Base-by-base conservation (phyloP, 2,329 filamentous ascomycete species). In the Pseudogymnoascus pannorum region DNA sequence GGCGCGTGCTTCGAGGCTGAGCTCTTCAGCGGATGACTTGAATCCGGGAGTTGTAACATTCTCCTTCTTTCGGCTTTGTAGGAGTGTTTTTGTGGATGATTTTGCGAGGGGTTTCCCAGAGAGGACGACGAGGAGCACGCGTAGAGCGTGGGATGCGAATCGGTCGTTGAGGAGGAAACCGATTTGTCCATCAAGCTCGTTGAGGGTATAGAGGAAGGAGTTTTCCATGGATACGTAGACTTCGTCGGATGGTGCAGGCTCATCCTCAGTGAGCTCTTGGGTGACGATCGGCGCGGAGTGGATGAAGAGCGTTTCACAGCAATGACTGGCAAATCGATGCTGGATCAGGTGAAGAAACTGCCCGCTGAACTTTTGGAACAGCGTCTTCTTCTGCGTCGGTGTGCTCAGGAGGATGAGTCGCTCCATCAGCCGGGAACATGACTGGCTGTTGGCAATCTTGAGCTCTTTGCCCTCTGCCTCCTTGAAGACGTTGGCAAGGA, bases 281-380 rank as follows among this genome's bases (percentile, higher is more conserved):
- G 88, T 88, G 36, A 96, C 89, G 9, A 88, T 77, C 1, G 89
- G 87, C 0, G 92, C 92, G 1, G 90, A 88, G 66, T 89, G 85
- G 57, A 92, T 79, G 73, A 99, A 97, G 31, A 99, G 81, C 24
- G 91, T 91, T 76, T 99, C 94, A 73, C 92, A 97, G 76, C 93
- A 97, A 77, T 99, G 94, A 64, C 92, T 96, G 4, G 94, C 94
- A 70, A 99, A 99, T 16, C 94, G 88, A 76, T 99, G 94, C 72
- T 95, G 92, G 59, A 97, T 87, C 26, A 99, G 82, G 68, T 92
- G 88, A 62, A 93, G 78, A 75, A 97, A 96, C 75, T 97, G 90
- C 33, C 88, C 87, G 18, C 81, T 86, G 73, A 97, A 97, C 48
- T 89, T 91, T 66, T 85, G 83, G 72, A 97, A 97, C 18, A 99